Conservation (phyloP, 371 early-diverging fungal genomes). For the Mucor ambiguus region DNA sequence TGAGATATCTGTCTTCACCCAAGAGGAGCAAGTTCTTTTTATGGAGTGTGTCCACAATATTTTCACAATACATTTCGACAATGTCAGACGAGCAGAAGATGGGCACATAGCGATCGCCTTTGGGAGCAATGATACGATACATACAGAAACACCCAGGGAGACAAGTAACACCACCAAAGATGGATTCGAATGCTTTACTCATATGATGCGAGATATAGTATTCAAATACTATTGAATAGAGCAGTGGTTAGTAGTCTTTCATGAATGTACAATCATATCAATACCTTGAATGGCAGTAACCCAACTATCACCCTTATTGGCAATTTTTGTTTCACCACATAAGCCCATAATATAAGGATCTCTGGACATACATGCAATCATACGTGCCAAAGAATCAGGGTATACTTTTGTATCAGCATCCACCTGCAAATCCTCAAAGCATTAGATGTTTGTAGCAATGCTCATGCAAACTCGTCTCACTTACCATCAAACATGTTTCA, state of each 20-base stretch:
- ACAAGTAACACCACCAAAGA: slow-evolving; percentile 97
- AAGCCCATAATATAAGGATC: slow-evolving; percentile 83
- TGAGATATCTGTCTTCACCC: slow-evolving; percentile 95
- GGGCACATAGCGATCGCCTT: slow-evolving; percentile 64
- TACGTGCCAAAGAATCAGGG: slow-evolving; percentile 77
- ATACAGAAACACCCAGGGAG: slow-evolving; percentile 97
- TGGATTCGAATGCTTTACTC: slow-evolving; percentile 93
- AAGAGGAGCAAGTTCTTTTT: slow-evolving; percentile 93
- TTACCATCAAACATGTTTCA: slow-evolving; percentile 92
- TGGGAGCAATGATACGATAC: slow-evolving; percentile 89
- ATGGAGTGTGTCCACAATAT: slow-evolving; percentile 92
- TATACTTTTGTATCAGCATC: slow-evolving; percentile 97
- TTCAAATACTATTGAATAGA: slow-evolving; percentile 79
- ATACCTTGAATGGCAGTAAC: slow-evolving; percentile 89
- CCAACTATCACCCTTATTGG: slow-evolving; percentile 83
- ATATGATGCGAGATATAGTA: slow-evolving; percentile 97
- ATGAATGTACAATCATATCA: background rate
- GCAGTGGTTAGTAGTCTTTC: background rate
- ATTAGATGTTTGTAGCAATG: no score
- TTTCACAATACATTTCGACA: slow-evolving; percentile 89
- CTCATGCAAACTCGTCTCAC: background rate
- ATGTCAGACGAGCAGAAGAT: slow-evolving; percentile 85
- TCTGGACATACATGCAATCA: slow-evolving; percentile 80
- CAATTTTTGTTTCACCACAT: slow-evolving; percentile 90
- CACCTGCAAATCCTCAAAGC: slow-evolving; percentile 37